Evolutionary conservation across 1,284 basidiomycete genomes (phyloP).

Genomic region (Anthracocystis panici-leucophaei): DNA sequence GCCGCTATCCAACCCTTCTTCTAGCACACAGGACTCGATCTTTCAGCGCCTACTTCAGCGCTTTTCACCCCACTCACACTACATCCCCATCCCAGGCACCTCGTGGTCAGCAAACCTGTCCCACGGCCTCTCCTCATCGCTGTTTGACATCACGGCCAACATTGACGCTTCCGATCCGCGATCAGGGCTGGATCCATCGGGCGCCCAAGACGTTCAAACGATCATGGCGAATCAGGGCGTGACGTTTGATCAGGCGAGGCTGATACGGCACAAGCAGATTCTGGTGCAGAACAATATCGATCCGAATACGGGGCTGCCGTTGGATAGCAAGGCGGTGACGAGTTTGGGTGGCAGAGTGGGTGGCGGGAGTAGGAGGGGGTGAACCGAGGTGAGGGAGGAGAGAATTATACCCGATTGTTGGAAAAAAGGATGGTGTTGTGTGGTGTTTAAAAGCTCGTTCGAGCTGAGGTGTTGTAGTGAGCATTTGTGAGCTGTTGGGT

Average conservation of each 20-base stretch:
- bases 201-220: constrained; percentile 57
- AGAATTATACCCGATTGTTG: not conserved
- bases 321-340: constrained; percentile 65
- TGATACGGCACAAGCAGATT: constrained; percentile 60
- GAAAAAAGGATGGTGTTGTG: not conserved
- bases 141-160: constrained; percentile 66
- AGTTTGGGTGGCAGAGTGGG: constrained; percentile 28
- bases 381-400: not conserved
- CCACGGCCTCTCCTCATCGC: constrained; percentile 50
- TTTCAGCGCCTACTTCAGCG: constrained; percentile 7
- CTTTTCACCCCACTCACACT: constrained; percentile 3
- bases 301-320: constrained; percentile 62
- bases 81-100: constrained; percentile 18
- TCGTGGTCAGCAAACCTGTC: constrained; percentile 51
- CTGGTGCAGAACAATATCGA: constrained; percentile 61
- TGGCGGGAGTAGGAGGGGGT: constrained; percentile 1
- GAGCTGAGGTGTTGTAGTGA: too few relatives aligned
- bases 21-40: not conserved
- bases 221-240: constrained; percentile 60
- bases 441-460: too few relatives aligned
- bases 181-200: constrained; percentile 56
- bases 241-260: constrained; percentile 63
- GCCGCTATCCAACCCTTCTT: not conserved
- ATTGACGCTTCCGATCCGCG: constrained; percentile 55
- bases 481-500: too few relatives aligned